These are phyloP conservation scores for Penicillium concentricum DNA, from an alignment of 2,329 filamentous ascomycete species.

Conservation along the genomic window DNA sequence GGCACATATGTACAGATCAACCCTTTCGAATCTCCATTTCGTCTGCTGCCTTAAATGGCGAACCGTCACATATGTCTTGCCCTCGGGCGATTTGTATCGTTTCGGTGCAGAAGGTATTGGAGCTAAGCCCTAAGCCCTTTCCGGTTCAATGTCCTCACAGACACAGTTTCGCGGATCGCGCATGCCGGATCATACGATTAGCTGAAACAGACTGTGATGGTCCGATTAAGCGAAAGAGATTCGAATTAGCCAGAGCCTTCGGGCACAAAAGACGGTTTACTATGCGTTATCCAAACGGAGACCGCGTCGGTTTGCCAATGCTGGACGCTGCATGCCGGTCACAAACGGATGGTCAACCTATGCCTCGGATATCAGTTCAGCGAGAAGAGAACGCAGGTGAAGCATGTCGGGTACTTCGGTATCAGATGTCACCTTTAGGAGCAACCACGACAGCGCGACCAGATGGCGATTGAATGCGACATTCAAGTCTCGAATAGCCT, in stretches of 20 bases:
- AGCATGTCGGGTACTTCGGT: slow-evolving; percentile 51
- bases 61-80: slow-evolving; percentile 30
- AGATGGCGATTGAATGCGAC: slow-evolving; percentile 12
- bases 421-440: slow-evolving; percentile 53
- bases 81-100: slow-evolving; percentile 39
- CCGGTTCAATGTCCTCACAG: slow-evolving; percentile 57
- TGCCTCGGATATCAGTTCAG: slow-evolving; percentile 36
- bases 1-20: slow-evolving; percentile 59
- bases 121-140: slow-evolving; percentile 91
- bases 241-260: slow-evolving; percentile 47
- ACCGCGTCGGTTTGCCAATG: slow-evolving; percentile 55
- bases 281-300: slow-evolving; percentile 45
- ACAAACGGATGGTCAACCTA: slow-evolving; percentile 56
- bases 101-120: slow-evolving; percentile 67
- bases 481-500: slow-evolving; percentile 17
- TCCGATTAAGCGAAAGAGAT: slow-evolving; percentile 35
- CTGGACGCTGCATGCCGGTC: slow-evolving; percentile 62
- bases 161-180: slow-evolving; percentile 66
- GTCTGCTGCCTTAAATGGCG: slow-evolving; percentile 51
- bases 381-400: slow-evolving; percentile 52
- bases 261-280: slow-evolving; percentile 45
- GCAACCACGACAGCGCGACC: slow-evolving; percentile 22
- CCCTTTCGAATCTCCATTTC: slow-evolving; percentile 76
- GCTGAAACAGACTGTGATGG: slow-evolving; percentile 38
- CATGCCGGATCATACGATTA: slow-evolving; percentile 72